Evolutionary conservation across 2,329 filamentous ascomycete genomes (phyloP), one percentile per base, ranked within the genome.

Genomic region (Aspergillus sp.): DNA sequence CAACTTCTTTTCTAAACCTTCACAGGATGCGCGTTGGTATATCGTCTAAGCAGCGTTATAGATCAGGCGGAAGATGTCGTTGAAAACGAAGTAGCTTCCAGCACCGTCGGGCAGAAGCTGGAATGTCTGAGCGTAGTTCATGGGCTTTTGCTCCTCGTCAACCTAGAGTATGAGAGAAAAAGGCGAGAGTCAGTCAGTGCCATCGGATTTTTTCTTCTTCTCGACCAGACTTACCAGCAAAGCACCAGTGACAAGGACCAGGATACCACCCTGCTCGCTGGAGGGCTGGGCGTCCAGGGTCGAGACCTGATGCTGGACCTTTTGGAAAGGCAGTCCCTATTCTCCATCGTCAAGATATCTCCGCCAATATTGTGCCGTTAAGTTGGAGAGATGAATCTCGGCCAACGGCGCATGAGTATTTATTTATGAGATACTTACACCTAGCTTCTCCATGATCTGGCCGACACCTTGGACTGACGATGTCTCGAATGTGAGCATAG

Each of bases 401-500:
- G 34, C 34, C 25, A 28, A 28, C 17, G 11, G 4, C 15, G 34
- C 34, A 9, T 2, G 9, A 30, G 25, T 45, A n/a, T 41, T 28
- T 19, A 30, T 25, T n/a, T 22, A 34, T 41, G 45, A 48, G 30
- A 23, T 49, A 78, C 87, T 71, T 83, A 98, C 94, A 63, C 79
- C 76, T 64, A 98, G 86, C 85, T 97, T 97, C 78, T 92, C 88
- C 58, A 89, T 81, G 71, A 99, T 97, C 34, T 76, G 76, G 25
- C 70, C 74, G 41, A 81, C 80, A 65, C 94, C 93, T 72, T 87
- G 83, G 63, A 86, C 79, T 15, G 89, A 87, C 49, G 82, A 71
- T 51, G 85, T 88, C 85, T 98, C 92, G 74, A 97, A 98, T 54
- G 94, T 97, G 80, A 98, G 85, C 91, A 97, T 96, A 53, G 95